These are phyloP conservation scores for Glonium stellatum DNA, from an alignment of 495 filamentous ascomycete genomes.

Conservation along the genomic window DNA sequence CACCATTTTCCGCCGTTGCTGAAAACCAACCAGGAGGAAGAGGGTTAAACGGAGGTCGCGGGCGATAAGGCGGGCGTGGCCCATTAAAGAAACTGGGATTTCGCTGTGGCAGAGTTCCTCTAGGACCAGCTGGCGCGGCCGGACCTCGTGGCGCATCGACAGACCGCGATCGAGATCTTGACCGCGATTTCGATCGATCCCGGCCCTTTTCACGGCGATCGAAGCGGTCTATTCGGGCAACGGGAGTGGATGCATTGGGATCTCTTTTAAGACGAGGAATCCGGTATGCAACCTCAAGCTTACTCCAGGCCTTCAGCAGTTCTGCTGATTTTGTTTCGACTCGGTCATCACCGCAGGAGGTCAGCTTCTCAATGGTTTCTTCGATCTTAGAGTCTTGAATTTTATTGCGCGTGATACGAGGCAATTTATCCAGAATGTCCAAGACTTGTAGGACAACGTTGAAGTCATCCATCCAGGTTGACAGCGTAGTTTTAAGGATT, in stretches of 20 bases:
- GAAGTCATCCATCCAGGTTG: conserved; percentile 76
- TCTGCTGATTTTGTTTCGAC: conserved; percentile 63
- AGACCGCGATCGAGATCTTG: conserved; percentile 48
- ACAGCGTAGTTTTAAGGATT: conserved; percentile 79
- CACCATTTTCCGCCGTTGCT: conserved; percentile 57
- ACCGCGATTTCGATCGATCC: conserved; percentile 45
- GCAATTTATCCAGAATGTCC: conserved; percentile 81
- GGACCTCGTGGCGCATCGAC: conserved; percentile 35
- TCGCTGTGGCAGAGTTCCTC: conserved; percentile 55
- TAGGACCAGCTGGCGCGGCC: conserved; percentile 58
- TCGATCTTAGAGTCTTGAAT: conserved; percentile 97
- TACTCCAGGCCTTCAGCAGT: conserved; percentile 79
- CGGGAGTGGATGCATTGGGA: conserved; percentile 44
- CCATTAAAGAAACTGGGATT: conserved; percentile 52
- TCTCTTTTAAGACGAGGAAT: conserved; percentile 78
- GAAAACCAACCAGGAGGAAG: conserved; percentile 78
- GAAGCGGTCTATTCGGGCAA: conserved; percentile 58
- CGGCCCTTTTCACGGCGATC: conserved; percentile 45
- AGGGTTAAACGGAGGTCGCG: conserved; percentile 49
- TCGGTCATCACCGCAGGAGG: conserved; percentile 60
- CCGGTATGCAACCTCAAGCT: conserved; percentile 83
- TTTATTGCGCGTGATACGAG: conserved; percentile 91
- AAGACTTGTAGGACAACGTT: conserved; percentile 85
- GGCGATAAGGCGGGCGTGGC: conserved; percentile 47
- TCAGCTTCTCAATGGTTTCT: conserved; percentile 65